A percentile compares a stretch with the other conserved stretches of the same genome.
phyloP scores from a whole-genome alignment of 228 moss, liverwort and hornwort species.

The Sphagnum fallax region DNA sequence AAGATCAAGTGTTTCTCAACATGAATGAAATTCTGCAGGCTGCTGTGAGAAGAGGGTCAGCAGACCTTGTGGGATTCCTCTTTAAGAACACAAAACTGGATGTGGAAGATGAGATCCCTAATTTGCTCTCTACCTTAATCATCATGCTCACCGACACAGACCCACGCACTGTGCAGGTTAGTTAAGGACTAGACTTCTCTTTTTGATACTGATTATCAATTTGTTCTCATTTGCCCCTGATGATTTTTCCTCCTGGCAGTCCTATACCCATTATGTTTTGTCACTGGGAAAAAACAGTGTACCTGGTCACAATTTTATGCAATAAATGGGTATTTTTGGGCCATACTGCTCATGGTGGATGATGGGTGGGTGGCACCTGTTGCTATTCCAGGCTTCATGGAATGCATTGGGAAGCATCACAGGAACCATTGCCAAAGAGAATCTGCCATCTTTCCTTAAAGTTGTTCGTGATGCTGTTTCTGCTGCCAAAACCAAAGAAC shows the following conservation, averaged over 20 bases:
- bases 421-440: slow-evolving; percentile 71
- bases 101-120: slow-evolving; percentile 77
- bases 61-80: slow-evolving; percentile 80
- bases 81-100: slow-evolving; percentile 81
- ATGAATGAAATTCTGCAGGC: slow-evolving; percentile 32
- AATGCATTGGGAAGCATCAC: slow-evolving; percentile 81
- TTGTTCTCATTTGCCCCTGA: too few species aligned
- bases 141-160: slow-evolving; percentile 95
- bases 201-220: too few species aligned
- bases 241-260: too few species aligned
- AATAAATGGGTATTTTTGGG: too few species aligned
- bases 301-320: too few species aligned
- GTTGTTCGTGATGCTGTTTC: slow-evolving; percentile 93
- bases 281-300: too few species aligned
- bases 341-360: too few species aligned
- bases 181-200: background rate
- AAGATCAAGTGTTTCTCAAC: background rate
- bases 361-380: too few species aligned
- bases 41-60: slow-evolving; percentile 81
- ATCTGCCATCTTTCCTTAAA: slow-evolving; percentile 70
- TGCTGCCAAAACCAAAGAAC: slow-evolving; percentile 92
- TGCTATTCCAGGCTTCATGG: slow-evolving; percentile 68
- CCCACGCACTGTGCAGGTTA: slow-evolving; percentile 55
- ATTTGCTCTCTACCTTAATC: slow-evolving; percentile 75
- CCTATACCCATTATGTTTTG: too few species aligned